Percentiles rank a stretch among this genome's conserved stretches.
These are phyloP conservation scores for Hypoxylon sp. DNA, from an alignment of 2,329 filamentous ascomycete genomes.

Conservation along the genomic window DNA sequence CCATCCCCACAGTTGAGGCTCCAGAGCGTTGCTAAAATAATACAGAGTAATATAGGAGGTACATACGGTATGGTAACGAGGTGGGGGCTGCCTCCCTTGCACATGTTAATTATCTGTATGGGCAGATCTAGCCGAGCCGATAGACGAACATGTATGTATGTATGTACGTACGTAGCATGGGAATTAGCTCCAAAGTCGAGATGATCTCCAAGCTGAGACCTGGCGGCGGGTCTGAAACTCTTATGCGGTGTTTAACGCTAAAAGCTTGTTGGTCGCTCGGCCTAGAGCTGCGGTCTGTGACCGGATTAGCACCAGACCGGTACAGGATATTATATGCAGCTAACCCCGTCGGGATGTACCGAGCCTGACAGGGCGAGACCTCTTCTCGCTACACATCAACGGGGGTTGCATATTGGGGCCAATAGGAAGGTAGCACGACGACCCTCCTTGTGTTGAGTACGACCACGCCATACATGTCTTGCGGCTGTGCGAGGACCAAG, in stretches of 20 bases:
- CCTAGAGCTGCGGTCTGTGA: slow-evolving; percentile 51
- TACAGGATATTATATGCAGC: slow-evolving; percentile 35
- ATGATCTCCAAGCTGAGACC: slow-evolving; percentile 62
- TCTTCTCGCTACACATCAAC: slow-evolving; percentile 21
- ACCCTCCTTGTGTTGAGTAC: not conserved
- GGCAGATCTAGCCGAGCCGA: slow-evolving; percentile 32
- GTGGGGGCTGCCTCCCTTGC: slow-evolving; percentile 19
- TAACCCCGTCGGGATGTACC: slow-evolving; percentile 47
- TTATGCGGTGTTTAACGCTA: slow-evolving; percentile 50
- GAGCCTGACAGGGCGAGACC: slow-evolving; percentile 40
- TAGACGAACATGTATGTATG: slow-evolving; percentile 25
- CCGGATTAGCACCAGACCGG: slow-evolving; percentile 54
- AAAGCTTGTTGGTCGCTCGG: slow-evolving; percentile 46
- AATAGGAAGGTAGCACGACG: not conserved
- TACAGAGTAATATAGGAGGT: slow-evolving; percentile 14
- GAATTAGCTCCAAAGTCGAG: slow-evolving; percentile 36
- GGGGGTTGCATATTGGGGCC: slow-evolving; percentile 11
- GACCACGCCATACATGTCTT: slow-evolving; percentile 8
- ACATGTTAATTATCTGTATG: slow-evolving; percentile 18
- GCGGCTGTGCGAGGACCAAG: slow-evolving; percentile 32
- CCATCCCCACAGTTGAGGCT: slow-evolving; percentile 34
- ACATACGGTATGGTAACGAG: slow-evolving; percentile 1
- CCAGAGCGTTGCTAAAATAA: slow-evolving; percentile 24
- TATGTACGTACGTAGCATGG: not conserved
- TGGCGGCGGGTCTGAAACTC: slow-evolving; percentile 59